Conservation (phyloP, 495 filamentous ascomycete species). For the Amphirosellinia nigrospora region DNA sequence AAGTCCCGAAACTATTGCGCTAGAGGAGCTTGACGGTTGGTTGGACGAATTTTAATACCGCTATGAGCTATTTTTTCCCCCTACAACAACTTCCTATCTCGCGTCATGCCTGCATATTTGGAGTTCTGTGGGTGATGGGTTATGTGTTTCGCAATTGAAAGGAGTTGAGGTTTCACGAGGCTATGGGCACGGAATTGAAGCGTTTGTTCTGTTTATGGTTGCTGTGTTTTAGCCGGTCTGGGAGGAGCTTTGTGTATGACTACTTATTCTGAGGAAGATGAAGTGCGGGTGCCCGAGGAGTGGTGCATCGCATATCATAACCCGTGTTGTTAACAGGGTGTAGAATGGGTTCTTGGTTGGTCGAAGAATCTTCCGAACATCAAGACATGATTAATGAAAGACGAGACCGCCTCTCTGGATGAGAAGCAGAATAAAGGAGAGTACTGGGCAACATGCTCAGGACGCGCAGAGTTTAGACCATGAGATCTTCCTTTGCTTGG, state of each 20-base stretch:
- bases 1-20: conserved; percentile 86
- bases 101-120: conserved; percentile 18
- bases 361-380: conserved; percentile 4
- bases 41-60: conserved; percentile 67
- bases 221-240: conserved; percentile 9
- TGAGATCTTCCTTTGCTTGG: conserved; percentile 18
- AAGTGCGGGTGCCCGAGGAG: not conserved
- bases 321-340: not conserved
- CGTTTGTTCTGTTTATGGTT: conserved; percentile 17
- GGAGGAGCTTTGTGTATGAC: conserved; percentile 18
- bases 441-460: conserved; percentile 5
- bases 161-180: conserved; percentile 14
- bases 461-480: conserved; percentile 11
- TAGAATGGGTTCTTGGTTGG: conserved; percentile 5
- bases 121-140: conserved; percentile 10
- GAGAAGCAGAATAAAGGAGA: not conserved
- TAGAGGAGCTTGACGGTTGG: conserved; percentile 92
- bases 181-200: conserved; percentile 34
- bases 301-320: conserved; percentile 4
- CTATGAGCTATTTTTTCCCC: not conserved
- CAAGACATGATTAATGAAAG: not conserved
- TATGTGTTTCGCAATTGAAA: conserved; percentile 6
- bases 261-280: conserved; percentile 16
- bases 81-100: not conserved
- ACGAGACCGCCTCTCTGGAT: conserved; percentile 3